Evolutionary conservation across 306 rosid genomes (phyloP), one percentile per base, ranked within the genome.

Genomic region (Crotalaria pallida): DNA sequence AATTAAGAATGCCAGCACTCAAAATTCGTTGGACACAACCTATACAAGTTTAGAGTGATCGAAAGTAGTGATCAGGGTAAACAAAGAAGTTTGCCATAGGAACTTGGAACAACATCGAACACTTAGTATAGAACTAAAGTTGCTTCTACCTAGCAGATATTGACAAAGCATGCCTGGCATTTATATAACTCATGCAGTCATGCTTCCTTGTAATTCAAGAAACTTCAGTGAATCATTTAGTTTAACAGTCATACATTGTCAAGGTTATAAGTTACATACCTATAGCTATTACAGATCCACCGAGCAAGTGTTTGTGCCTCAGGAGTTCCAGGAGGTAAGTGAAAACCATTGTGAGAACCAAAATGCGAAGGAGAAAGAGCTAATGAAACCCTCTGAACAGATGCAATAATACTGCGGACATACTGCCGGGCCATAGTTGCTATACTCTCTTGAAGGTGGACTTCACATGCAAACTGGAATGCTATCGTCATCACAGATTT

Each of bases 401-500:
- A 89, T 44, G 97, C 96, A 64, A 94, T 89, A 40, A 94, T 86
- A 71, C 92, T 94, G 17, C 97, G 88, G 27, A 94, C 88, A 65
- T 94, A 94, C 62, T 94, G 99, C 23, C 99, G 63, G 19, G 97
- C 99, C 97, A 94, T 94, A 16, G 85, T 70, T 6, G 96, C 92
- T 57, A 94, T 84, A 65, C 66, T 94, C 36, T 94, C 97, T 73
- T 94, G 97, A 80, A 94, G 96, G 65, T 91, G 97, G 70, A 84
- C 78, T 67, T 91, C 97, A 71, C 84, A 94, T 65, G 97, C 96
- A 75, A 94, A 91, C 75, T 94, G 99, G 85, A 94, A 94, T 33
- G 99, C 99, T 61, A 94, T 94, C 71, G 99, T 94, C 99, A 94
- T 91, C 62, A 94, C 97, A 71, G 99, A 94, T 79, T 94, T 94